Evolutionary conservation across 441 rosid genomes (phyloP).

Genomic region (Caryocar brasiliense): DNA sequence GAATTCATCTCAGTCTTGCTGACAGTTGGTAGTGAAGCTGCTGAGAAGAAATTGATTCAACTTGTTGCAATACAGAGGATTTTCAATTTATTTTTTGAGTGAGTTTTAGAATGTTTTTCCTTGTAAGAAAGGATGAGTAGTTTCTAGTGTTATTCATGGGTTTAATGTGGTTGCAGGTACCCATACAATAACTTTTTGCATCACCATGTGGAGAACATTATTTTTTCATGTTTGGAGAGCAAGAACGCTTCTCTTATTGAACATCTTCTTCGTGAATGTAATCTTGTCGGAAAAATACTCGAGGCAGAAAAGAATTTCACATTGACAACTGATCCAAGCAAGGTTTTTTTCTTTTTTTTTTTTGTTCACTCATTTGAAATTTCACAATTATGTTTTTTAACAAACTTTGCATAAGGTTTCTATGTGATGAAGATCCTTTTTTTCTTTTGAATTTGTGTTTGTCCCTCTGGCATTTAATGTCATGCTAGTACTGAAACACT

Average conservation of each 20-base stretch:
- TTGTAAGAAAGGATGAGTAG: neutral
- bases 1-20: slow-evolving; percentile 87
- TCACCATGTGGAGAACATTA: slow-evolving; percentile 77
- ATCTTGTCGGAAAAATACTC: slow-evolving; percentile 64
- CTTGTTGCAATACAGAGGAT: slow-evolving; percentile 65
- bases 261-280: slow-evolving; percentile 70
- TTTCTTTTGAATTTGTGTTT: neutral
- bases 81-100: slow-evolving; percentile 72
- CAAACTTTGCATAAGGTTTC: neutral
- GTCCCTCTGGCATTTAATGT: neutral
- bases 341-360: slow-evolving; percentile 47
- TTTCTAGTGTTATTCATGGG: slow-evolving; percentile 19
- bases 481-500: neutral
- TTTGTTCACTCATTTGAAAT: slow-evolving; percentile 1
- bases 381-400: neutral
- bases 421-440: neutral
- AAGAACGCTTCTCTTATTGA: slow-evolving; percentile 50
- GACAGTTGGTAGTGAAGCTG: slow-evolving; percentile 73
- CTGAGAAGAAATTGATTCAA: slow-evolving; percentile 71
- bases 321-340: slow-evolving; percentile 38
- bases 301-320: slow-evolving; percentile 54
- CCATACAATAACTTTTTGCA: slow-evolving; percentile 93
- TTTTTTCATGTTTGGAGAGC: slow-evolving; percentile 78
- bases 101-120: slow-evolving; percentile 24
- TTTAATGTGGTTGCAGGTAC: slow-evolving; percentile 44